Evolutionary conservation across 2,329 filamentous ascomycete species (phyloP).

Genomic region (Epichloe sibirici): DNA sequence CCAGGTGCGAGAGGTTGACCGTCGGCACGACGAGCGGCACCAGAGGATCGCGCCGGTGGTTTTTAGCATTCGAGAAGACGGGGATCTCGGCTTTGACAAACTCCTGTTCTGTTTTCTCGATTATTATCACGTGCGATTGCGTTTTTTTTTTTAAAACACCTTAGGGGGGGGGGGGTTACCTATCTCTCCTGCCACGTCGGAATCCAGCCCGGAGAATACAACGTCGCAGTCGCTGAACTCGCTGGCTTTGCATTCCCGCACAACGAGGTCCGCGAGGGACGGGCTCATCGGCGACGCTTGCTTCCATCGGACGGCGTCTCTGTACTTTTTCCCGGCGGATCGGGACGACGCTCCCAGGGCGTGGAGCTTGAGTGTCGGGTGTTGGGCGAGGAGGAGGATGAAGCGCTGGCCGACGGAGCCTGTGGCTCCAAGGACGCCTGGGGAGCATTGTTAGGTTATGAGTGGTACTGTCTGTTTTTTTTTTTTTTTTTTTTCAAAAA

Average conservation of each 20-base stretch:
- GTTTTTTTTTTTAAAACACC: background rate
- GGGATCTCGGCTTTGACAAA: slow-evolving; percentile 81
- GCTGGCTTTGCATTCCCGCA: slow-evolving; percentile 71
- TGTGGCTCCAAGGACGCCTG: slow-evolving; percentile 76
- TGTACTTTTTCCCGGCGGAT: slow-evolving; percentile 88
- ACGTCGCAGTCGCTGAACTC: slow-evolving; percentile 86
- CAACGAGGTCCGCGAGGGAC: slow-evolving; percentile 61
- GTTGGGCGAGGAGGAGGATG: slow-evolving; percentile 78
- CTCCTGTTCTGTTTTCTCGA: slow-evolving; percentile 55
- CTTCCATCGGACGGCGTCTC: slow-evolving; percentile 91
- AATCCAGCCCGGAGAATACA: slow-evolving; percentile 85
- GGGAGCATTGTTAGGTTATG: background rate
- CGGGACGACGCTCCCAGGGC: slow-evolving; percentile 82
- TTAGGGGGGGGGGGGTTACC: slow-evolving; percentile 35
- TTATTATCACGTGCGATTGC: slow-evolving; percentile 12
- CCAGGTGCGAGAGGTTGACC: slow-evolving; percentile 80
- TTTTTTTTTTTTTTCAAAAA: too few species aligned
- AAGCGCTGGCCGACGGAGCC: slow-evolving; percentile 94
- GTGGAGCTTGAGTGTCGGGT: slow-evolving; percentile 77
- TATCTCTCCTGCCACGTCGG: slow-evolving; percentile 83
- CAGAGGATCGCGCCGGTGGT: slow-evolving; percentile 81
- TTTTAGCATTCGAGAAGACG: slow-evolving; percentile 97
- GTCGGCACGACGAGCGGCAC: slow-evolving; percentile 92
- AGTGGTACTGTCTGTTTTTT: too few species aligned
- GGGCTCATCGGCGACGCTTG: slow-evolving; percentile 73